Conservation (phyloP, 2,329 filamentous ascomycete genomes). For the Exserohilum turcica region DNA sequence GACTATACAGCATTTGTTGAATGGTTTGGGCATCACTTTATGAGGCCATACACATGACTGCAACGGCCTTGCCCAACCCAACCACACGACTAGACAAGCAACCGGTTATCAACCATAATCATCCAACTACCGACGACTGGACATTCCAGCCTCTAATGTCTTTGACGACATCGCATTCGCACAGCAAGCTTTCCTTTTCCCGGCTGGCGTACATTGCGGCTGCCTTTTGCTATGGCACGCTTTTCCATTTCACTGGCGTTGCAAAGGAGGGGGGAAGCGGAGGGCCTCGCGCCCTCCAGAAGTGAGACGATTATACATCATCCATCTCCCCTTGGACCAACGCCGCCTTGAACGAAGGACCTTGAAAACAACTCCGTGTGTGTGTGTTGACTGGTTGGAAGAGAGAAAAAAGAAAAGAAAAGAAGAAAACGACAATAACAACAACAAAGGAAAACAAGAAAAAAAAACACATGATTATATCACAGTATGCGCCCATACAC, state of each 20-base stretch:
- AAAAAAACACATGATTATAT: no score
- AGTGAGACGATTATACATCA: no score
- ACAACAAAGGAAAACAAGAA: no score
- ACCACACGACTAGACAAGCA: neutral
- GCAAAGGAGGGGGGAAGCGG: neutral
- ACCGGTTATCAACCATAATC: neutral
- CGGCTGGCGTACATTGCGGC: neutral
- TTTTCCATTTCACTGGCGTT: conserved; percentile 1
- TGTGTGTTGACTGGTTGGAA: no score
- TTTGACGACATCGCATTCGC: neutral
- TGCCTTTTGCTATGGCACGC: neutral
- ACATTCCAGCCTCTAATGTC: neutral
- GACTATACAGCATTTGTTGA: neutral
- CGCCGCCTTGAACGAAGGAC: no score
- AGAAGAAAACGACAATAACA: no score
- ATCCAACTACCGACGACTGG: neutral
- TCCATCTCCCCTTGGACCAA: no score
- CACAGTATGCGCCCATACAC: no score
- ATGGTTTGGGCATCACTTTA: neutral
- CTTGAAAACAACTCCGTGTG: no score
- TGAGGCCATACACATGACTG: neutral
- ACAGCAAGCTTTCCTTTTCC: neutral
- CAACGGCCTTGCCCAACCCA: neutral
- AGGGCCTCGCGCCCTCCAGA: conserved; percentile 1
- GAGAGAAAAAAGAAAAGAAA: no score